A percentile compares a stretch with the other conserved stretches of the same genome.
phyloP scores from a whole-genome alignment of 2,329 filamentous ascomycete genomes.

The Chrysosporium keratinophilum region DNA sequence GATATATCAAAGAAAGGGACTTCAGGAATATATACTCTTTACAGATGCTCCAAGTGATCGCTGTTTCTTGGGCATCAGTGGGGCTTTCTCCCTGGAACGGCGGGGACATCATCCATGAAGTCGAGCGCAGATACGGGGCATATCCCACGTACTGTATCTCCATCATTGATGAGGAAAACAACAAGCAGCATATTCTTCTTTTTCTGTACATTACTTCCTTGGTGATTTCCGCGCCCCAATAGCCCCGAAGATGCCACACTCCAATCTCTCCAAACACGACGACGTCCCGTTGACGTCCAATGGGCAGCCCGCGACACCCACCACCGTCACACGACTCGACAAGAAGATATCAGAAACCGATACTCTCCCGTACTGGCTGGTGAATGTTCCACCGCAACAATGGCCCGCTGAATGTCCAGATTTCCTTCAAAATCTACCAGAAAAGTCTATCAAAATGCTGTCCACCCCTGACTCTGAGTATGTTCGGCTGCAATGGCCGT shows the following conservation, averaged over 20 bases:
- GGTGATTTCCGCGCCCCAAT: not conserved
- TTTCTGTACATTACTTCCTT: not conserved
- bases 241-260: not conserved
- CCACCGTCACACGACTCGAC: conserved; percentile 21
- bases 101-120: not conserved
- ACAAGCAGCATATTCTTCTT: too few relatives aligned
- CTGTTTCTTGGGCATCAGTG: not conserved
- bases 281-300: not conserved
- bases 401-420: conserved; percentile 59
- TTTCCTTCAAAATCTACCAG: conserved; percentile 52
- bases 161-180: too few relatives aligned
- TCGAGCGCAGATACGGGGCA: too few relatives aligned
- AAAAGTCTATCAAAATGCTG: conserved; percentile 62
- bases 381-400: conserved; percentile 58
- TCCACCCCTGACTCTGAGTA: conserved; percentile 60
- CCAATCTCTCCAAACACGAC: conserved; percentile 8
- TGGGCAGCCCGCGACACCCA: conserved; percentile 4
- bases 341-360: conserved; percentile 18
- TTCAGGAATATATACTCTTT: not conserved
- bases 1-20: not conserved
- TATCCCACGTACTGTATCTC: too few relatives aligned
- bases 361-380: conserved; percentile 63
- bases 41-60: too few relatives aligned
- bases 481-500: conserved; percentile 54
- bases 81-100: not conserved